Evolutionary conservation across 331 rosid genomes (phyloP), one percentile per base, ranked within the genome.

Genomic region (Prunus yedoensis): DNA sequence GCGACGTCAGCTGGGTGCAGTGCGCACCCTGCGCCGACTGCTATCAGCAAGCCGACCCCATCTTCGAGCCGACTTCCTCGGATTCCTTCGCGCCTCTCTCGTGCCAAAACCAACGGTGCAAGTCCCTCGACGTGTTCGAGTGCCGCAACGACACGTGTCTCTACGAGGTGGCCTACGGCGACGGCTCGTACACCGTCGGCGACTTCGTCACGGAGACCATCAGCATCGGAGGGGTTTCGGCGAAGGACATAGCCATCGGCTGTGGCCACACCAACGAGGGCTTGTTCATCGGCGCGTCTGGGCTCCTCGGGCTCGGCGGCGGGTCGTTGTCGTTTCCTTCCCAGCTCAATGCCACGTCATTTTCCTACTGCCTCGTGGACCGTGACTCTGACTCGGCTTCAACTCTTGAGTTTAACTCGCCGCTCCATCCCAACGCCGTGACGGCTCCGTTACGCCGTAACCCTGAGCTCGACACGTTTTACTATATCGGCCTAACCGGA

Each of bases 1-100:
- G 97, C 21, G 98, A 91, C 78, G 90, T 94, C 16, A 94, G 86
- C 85, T 91, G 97, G 97, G 85, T 89, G 4, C 97, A 91, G 62
- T 94, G 98, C 70, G 89, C 94, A 8, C 98, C 98, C 1, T 94
- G 98, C 77, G 89, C 94, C 18, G 90, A 87, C 6, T 91, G 97
- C 47, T 94, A 89, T 81, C 87, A 81, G 57, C 98, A 91, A 85
- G 74, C 90, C 53, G 98, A 91, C 81, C 98, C 97, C 0, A 89
- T 91, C 1, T 94, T 89, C 49, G 76, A 88, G 63, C 98, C 98
- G 45, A 14, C 82, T 74, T 68, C 83, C 0, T 94, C 98, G 6
- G n/a, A 90, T 30, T 84, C 98, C 0, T 94, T 73, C 74, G 1
- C 88, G 11, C 85, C 90, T 18, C 76, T 94, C 63, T 54, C 87